Conservation (phyloP, 768 basidiomycete genomes). For the Boletus fagicola region DNA sequence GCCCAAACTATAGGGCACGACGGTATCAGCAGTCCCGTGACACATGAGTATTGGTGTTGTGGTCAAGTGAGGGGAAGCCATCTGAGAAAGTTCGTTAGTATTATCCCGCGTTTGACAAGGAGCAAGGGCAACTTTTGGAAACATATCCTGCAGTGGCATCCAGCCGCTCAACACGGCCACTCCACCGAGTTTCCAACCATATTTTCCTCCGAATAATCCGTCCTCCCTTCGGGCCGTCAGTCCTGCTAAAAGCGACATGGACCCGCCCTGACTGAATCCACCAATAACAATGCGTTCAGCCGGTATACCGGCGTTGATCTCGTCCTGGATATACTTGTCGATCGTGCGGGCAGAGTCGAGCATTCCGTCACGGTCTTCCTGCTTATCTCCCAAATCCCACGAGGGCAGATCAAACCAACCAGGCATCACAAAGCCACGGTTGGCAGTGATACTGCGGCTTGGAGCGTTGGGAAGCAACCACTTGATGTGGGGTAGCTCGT, state of each 20-base stretch:
- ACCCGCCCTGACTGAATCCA: constrained; percentile 86
- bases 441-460: constrained; percentile 64
- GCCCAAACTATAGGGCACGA: constrained; percentile 61
- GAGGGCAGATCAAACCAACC: constrained; percentile 80
- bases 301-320: constrained; percentile 69
- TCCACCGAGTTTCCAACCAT: constrained; percentile 66
- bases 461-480: constrained; percentile 60
- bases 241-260: constrained; percentile 74
- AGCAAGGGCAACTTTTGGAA: constrained; percentile 56
- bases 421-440: constrained; percentile 69
- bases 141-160: constrained; percentile 64
- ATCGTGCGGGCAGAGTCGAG: constrained; percentile 58
- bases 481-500: constrained; percentile 70
- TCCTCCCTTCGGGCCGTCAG: constrained; percentile 37
- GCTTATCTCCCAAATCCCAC: constrained; percentile 51
- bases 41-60: constrained; percentile 83
- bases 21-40: constrained; percentile 72
- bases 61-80: constrained; percentile 56
- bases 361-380: constrained; percentile 66
- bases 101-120: background rate
- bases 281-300: constrained; percentile 76
- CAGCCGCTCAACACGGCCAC: constrained; percentile 75
- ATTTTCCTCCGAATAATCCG: constrained; percentile 29
- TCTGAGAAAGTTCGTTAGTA: constrained; percentile 39
- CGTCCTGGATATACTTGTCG: constrained; percentile 67